Percentiles rank a stretch among this genome's conserved stretches.
Evolutionary conservation across 2,329 filamentous ascomycete species (phyloP).

Genomic region (Aureobasidium mangrovei): DNA sequence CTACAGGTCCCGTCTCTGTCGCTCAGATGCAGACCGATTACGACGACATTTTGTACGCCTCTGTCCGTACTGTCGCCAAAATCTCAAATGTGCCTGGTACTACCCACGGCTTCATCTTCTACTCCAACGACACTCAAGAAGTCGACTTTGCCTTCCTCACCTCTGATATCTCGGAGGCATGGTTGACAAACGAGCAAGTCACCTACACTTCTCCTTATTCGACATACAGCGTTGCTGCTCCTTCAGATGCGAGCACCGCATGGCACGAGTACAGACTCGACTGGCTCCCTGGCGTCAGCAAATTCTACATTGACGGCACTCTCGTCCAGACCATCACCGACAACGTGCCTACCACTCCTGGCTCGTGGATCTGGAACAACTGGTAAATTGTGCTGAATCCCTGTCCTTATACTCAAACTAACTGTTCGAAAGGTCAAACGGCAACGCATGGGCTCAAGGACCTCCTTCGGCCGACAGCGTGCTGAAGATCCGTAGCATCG

Average conservation of each 20-base stretch:
- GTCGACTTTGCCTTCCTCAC: slow-evolving; percentile 59
- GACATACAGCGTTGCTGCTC: slow-evolving; percentile 54
- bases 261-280: slow-evolving; percentile 80
- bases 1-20: not conserved
- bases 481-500: slow-evolving; percentile 59
- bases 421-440: slow-evolving; percentile 63
- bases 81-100: slow-evolving; percentile 55
- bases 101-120: slow-evolving; percentile 72
- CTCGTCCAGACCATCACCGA: slow-evolving; percentile 47
- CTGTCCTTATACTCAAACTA: slow-evolving; percentile 23
- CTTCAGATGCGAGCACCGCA: slow-evolving; percentile 52
- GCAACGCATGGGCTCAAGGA: slow-evolving; percentile 64
- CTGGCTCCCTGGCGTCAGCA: slow-evolving; percentile 52
- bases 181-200: slow-evolving; percentile 52
- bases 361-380: slow-evolving; percentile 62
- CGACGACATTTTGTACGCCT: slow-evolving; percentile 57
- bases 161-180: slow-evolving; percentile 6
- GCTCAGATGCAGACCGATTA: slow-evolving; percentile 56
- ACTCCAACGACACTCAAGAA: slow-evolving; percentile 68
- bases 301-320: slow-evolving; percentile 60
- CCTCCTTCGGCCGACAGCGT: slow-evolving; percentile 56
- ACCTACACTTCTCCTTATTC: slow-evolving; percentile 50
- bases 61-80: slow-evolving; percentile 59
- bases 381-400: slow-evolving; percentile 39
- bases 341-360: slow-evolving; percentile 45